Percentiles rank a stretch among this genome's conserved stretches.
phyloP scores from a whole-genome alignment of 176 grass and related monocot species.

The Eragrostis curvula region DNA sequence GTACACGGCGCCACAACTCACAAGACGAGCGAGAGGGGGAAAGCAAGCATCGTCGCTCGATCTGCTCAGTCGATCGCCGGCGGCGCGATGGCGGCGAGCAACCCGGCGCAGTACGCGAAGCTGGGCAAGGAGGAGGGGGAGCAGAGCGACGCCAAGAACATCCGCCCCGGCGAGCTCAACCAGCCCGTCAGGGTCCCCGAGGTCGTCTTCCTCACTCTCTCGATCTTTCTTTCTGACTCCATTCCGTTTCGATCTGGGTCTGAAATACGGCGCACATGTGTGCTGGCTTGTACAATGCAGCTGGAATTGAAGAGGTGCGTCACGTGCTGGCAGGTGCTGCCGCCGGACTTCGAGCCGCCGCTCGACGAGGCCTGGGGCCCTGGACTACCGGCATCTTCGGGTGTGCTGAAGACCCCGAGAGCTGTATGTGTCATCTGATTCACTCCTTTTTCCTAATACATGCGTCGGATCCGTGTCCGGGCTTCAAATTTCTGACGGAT shows the following conservation, averaged over 20 bases:
- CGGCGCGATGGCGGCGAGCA: slow-evolving; percentile 65
- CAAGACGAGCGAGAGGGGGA: too few relatives aligned
- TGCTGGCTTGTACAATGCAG: slow-evolving; percentile 25
- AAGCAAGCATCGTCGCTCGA: too few relatives aligned
- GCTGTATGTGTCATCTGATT: slow-evolving; percentile 52
- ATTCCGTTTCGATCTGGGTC: not conserved
- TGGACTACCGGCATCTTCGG: slow-evolving; percentile 72
- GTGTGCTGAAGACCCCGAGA: slow-evolving; percentile 70
- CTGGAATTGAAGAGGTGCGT: slow-evolving; percentile 49
- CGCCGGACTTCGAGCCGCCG: slow-evolving; percentile 33
- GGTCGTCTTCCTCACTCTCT: slow-evolving; percentile 12
- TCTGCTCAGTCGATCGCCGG: slow-evolving; percentile 38
- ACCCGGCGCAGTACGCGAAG: slow-evolving; percentile 53
- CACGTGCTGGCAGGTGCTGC: slow-evolving; percentile 62
- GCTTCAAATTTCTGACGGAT: not conserved
- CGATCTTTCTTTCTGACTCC: too few relatives aligned
- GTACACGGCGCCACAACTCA: too few relatives aligned
- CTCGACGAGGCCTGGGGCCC: slow-evolving; percentile 1
- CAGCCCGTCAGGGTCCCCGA: slow-evolving; percentile 55
- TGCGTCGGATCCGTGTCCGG: not conserved
- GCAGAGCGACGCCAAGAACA: slow-evolving; percentile 51
- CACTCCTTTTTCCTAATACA: too few relatives aligned
- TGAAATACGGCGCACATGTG: not conserved
- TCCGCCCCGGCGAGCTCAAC: slow-evolving; percentile 77
- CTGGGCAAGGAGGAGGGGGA: slow-evolving; percentile 39